phyloP scores from a whole-genome alignment of 768 basidiomycete genomes.

The Porphyrellus cyaneotinctus region DNA sequence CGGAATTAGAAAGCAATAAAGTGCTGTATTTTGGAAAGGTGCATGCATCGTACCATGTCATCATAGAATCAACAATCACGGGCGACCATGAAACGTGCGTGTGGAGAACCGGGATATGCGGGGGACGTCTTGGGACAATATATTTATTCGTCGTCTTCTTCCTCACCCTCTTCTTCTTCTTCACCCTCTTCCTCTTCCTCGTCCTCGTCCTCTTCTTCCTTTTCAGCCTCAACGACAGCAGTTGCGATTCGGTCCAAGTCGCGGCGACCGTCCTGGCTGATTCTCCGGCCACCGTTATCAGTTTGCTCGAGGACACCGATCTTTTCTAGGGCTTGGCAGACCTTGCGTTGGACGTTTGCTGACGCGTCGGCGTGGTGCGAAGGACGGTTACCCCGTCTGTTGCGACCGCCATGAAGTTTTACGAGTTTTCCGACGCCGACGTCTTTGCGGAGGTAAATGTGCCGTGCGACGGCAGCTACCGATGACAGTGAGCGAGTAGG shows the following conservation, averaged over 20 bases:
- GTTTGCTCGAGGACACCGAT: slow-evolving; percentile 96
- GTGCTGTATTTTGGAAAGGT: slow-evolving; percentile 30
- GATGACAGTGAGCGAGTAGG: neutral
- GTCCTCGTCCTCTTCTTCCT: slow-evolving; percentile 71
- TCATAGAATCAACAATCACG: slow-evolving; percentile 19
- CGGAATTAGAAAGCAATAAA: slow-evolving; percentile 4
- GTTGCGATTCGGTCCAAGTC: slow-evolving; percentile 94
- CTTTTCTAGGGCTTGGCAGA: slow-evolving; percentile 97
- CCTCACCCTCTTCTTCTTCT: slow-evolving; percentile 38
- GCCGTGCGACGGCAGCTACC: slow-evolving; percentile 90
- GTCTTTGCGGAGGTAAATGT: slow-evolving; percentile 99
- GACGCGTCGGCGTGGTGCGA: slow-evolving; percentile 90
- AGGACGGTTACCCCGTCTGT: slow-evolving; percentile 94
- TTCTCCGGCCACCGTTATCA: slow-evolving; percentile 91
- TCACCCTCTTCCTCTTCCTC: slow-evolving; percentile 71
- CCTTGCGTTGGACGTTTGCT: slow-evolving; percentile 85
- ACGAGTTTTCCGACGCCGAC: slow-evolving; percentile 90
- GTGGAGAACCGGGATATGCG: slow-evolving; percentile 19
- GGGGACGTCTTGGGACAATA: slow-evolving; percentile 11
- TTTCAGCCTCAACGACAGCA: slow-evolving; percentile 75
- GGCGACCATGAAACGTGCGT: slow-evolving; percentile 21
- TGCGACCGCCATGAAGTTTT: slow-evolving; percentile 96
- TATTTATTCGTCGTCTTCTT: slow-evolving; percentile 42
- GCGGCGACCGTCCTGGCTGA: slow-evolving; percentile 94
- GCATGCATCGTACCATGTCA: slow-evolving; percentile 43